Base-by-base conservation (phyloP, 2,329 filamentous ascomycete genomes). In the Dryadomyces sulphureus region DNA sequence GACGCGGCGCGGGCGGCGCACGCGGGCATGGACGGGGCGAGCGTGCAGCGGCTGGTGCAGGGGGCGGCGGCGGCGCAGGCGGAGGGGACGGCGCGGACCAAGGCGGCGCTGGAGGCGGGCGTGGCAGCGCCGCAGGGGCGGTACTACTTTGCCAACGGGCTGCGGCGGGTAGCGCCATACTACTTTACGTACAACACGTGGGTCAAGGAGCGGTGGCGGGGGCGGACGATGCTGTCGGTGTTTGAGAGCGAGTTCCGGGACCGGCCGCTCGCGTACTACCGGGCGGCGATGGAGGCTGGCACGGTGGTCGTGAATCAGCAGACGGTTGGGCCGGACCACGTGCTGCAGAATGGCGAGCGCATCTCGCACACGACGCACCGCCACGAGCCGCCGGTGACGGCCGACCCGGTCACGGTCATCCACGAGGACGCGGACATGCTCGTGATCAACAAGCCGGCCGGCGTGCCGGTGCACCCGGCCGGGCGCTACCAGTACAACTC, bases 401-500 rank as follows among this genome's bases (percentile, higher is more conserved):
- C 79, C 16, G 76, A 84, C 38, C 77, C 84, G 0, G 81, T 98
- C 43, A 77, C 75, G 16, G 74, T 95, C 40, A 79, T 98, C 35
- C 84, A 94, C 62, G 92, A 98, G 62, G 87, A 94, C 55, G 77
- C 93, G 40, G 83, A 89, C 54, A 81, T 98, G 69, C 83, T 98
- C 49, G 89, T 96, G 50, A 94, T 98, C 60, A 88, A 95, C 66
- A 98, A 98, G 63, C 92, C 92, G 0, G 83, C 90, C 0, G 92
- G 92, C 7, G 81, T 98, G 36, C 92, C 92, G 0, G 92, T 98
- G 0, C 92, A 98, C 61, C 86, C 92, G 6, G 90, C 92, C 1
- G 92, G 92, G 6, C 79, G 92, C 42, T 98, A 98, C 68, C 88
- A 90, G 61, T 94, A 84, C 70, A 98, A 98, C 65, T 90, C 86